These are phyloP conservation scores for Aspergillus quadricinctus DNA, from an alignment of 2,329 filamentous ascomycete genomes.

Conservation along the genomic window DNA sequence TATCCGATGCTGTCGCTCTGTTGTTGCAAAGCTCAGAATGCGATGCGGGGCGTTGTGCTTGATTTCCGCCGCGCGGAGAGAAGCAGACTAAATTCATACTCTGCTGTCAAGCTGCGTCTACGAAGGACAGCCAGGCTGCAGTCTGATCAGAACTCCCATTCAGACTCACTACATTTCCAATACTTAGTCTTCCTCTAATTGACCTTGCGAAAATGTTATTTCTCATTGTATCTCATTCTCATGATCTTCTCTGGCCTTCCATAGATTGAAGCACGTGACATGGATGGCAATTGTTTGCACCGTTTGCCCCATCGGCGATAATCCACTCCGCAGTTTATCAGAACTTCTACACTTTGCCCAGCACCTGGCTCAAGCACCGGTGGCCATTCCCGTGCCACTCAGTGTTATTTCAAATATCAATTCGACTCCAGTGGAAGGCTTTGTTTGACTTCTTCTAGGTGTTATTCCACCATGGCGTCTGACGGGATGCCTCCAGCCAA, in stretches of 20 bases:
- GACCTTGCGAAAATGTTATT: background rate
- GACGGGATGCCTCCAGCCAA: conserved; percentile 37
- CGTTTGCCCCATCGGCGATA: conserved; percentile 21
- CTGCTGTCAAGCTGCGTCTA: background rate
- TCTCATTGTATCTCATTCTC: background rate
- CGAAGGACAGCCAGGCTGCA: background rate
- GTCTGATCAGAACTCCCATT: background rate
- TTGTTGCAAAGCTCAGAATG: conserved; percentile 28
- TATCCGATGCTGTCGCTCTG: conserved; percentile 4
- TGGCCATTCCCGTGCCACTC: background rate
- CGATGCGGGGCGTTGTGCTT: conserved; percentile 27
- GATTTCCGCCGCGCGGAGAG: conserved; percentile 9
- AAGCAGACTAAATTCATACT: background rate
- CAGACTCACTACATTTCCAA: background rate
- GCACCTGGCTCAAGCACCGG: background rate
- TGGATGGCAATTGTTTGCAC: conserved; percentile 22
- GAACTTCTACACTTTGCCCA: conserved; percentile 1
- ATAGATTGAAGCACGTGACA: conserved; percentile 18
- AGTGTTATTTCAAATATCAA: background rate
- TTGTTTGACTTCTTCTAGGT: background rate
- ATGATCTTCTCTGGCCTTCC: background rate
- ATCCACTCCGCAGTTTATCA: background rate
- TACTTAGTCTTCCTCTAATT: background rate
- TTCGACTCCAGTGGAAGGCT: background rate
- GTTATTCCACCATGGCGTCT: conserved; percentile 26